Base-by-base conservation (phyloP, 2,329 filamentous ascomycete genomes). In the Thelonectria blattea region DNA sequence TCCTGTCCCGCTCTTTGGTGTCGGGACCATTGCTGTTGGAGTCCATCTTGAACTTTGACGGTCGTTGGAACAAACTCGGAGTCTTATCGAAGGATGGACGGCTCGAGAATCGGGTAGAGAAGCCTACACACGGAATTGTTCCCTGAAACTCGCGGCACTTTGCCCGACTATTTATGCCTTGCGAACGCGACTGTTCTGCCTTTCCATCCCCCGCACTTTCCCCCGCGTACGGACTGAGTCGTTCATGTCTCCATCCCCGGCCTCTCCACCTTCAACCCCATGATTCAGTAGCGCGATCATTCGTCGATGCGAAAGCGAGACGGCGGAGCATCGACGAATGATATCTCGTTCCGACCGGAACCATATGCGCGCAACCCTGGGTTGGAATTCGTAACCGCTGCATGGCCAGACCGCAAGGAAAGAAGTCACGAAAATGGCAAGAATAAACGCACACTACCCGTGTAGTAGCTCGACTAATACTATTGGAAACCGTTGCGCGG, bases 281-380 rank as follows among this genome's bases (percentile, higher is more conserved):
- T 30, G 20, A 53, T 20, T 42, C 51, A 24, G 30, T n/a, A 34
- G 41, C n/a, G n/a, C n/a, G n/a, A n/a, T n/a, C n/a, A n/a, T n/a
- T n/a, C n/a, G n/a, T n/a, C n/a, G n/a, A n/a, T 11, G 17, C 15
- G 30, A 17, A n/a, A 18, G 24, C 30, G 12, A 22, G 9, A 27
- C 32, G 24, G n/a, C 11, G 41, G 52, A 24, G 24, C 52, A 10
- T 20, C 9, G 11, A 15, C 52, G 12, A 54, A 54, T 54, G 37
- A 18, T 42, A 39, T 46, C n/a, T 5, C 18, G 41, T n/a, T 54
- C 52, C 52, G 52, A 54, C 27, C 52, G 52, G 52, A 54, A 22
- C 41, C 42, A 41, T 24, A 54, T 30, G 5, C 4, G n/a, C 3
- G n/a, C 41, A 10, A 20, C 14, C 41, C n/a, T 17, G 41, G 9